Conservation (phyloP, 805 yeast genomes). For the Kodamaea fukazawae region DNA sequence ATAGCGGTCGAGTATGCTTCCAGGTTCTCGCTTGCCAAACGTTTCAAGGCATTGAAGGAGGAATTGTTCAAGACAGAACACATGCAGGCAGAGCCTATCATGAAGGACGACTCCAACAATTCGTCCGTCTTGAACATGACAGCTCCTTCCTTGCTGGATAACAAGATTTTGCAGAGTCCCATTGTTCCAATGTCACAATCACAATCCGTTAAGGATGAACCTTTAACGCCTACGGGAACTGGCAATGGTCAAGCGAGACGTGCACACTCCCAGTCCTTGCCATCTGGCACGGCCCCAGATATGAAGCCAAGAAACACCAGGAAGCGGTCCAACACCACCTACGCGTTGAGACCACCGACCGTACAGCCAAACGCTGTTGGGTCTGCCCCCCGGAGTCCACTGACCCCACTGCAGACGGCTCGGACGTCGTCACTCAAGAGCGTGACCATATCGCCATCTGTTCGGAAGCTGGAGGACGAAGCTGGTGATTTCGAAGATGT, state of each 20-base stretch:
- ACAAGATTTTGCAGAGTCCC: constrained; percentile 30
- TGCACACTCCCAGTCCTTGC: constrained; percentile 34
- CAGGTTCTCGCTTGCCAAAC: constrained; percentile 25
- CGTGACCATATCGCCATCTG: constrained; percentile 38
- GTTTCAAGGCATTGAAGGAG: constrained; percentile 23
- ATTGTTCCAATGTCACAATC: constrained; percentile 28
- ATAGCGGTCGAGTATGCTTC: constrained; percentile 31
- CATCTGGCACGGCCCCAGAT: constrained; percentile 13
- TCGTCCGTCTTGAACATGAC: constrained; percentile 9
- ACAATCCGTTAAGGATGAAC: constrained; percentile 6
- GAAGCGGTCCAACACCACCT: constrained; percentile 23
- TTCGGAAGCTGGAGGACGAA: constrained; percentile 8
- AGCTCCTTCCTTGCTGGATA: constrained; percentile 13
- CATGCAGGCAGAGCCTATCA: constrained; percentile 8
- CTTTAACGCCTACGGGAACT: constrained; percentile 2
- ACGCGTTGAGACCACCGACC: constrained; percentile 17
- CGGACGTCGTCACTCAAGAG: constrained; percentile 38
- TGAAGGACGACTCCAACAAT: constrained; percentile 9
- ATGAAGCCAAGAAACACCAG: constrained; percentile 8
- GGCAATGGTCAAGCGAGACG: constrained; percentile 13
- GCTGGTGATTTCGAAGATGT: constrained; percentile 7
- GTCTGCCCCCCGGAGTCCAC: constrained; percentile 13
- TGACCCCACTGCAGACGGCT: constrained; percentile 16
- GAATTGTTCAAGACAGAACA: constrained; percentile 15
- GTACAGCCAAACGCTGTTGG: constrained; percentile 12